Evolutionary conservation across 805 yeast genomes (phyloP).

Genomic region (Candida peoriensis): DNA sequence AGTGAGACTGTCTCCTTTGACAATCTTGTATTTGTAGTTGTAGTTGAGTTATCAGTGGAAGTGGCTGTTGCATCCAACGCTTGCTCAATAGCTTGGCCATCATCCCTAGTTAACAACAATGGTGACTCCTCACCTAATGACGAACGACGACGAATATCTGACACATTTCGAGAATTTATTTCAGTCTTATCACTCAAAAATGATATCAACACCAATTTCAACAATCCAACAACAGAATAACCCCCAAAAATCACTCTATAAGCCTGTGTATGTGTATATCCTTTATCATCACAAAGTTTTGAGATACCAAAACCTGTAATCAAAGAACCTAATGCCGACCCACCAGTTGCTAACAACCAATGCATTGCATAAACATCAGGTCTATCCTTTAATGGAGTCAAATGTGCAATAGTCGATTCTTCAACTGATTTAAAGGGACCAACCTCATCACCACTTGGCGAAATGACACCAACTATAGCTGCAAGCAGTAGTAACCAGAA

Average conservation of each 20-base stretch:
- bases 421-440: slow-evolving; percentile 89
- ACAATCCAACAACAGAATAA: slow-evolving; percentile 49
- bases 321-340: slow-evolving; percentile 71
- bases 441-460: slow-evolving; percentile 86
- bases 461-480: slow-evolving; percentile 79
- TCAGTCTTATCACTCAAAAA: slow-evolving; percentile 53
- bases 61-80: neutral
- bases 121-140: slow-evolving; percentile 21
- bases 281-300: slow-evolving; percentile 27
- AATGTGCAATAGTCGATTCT: slow-evolving; percentile 76
- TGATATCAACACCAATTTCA: slow-evolving; percentile 47
- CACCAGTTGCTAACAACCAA: slow-evolving; percentile 61
- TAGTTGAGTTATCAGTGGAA: neutral
- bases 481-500: slow-evolving; percentile 56
- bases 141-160: too few species aligned
- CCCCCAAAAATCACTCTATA: slow-evolving; percentile 54
- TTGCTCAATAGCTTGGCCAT: neutral
- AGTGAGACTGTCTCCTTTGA: slow-evolving; percentile 39
- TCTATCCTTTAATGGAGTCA: slow-evolving; percentile 59
- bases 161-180: too few species aligned
- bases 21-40: slow-evolving; percentile 10
- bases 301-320: slow-evolving; percentile 57
- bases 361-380: slow-evolving; percentile 76
- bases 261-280: slow-evolving; percentile 34
- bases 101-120: slow-evolving; percentile 11